Base-by-base conservation (phyloP, 1,284 basidiomycete genomes). In the Pholiota adiposa region DNA sequence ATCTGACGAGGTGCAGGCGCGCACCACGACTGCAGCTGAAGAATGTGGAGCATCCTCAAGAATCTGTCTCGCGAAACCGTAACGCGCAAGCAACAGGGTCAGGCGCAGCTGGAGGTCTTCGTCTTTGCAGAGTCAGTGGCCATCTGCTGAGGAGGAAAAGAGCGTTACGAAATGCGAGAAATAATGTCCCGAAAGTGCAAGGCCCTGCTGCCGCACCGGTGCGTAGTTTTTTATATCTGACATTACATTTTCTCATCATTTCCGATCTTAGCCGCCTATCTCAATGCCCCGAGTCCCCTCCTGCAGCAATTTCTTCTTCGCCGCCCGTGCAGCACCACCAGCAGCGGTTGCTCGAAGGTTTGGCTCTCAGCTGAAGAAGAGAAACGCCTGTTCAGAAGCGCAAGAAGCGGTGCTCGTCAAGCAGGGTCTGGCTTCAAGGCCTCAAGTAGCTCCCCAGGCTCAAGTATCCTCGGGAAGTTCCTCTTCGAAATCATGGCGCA, bases 361-460 rank as follows among this genome's bases (percentile, higher is more conserved):
- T 92, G 88, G 89, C 77, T 76, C 4, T 82, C 85, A 0, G 88
- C 90, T 0, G 90, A 91, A 70, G 83, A 87, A 63, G 91, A 93
- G 69, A 92, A 93, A 69, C 71, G 83, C 2, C 77, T 93, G 18
- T 95, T 83, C 72, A 79, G 72, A 84, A 51, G 93, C 93, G 0
- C 85, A 86, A 67, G 81, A 79, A 0, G 83, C 81, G 19, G 88
- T 83, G 2, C 77, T 75, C 57, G 78, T 74, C 46, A 78, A 77
- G 8, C 87, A 87, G 64, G 76, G 79, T 34, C 38, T 52, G 58
- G 63, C 56, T 55, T 23, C 58, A 53, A 41, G 48, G 48, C 51
- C 57, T 16, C 44, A 51, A 23, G 6, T 61, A 41, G 29, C 60
- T n/a, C n/a, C n/a, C 18, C 48, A 54, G 3, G 48, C 41, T n/a